These are phyloP conservation scores for Ceratobasidium sp. DNA, from an alignment of 1,284 basidiomycete genomes.

Conservation along the genomic window DNA sequence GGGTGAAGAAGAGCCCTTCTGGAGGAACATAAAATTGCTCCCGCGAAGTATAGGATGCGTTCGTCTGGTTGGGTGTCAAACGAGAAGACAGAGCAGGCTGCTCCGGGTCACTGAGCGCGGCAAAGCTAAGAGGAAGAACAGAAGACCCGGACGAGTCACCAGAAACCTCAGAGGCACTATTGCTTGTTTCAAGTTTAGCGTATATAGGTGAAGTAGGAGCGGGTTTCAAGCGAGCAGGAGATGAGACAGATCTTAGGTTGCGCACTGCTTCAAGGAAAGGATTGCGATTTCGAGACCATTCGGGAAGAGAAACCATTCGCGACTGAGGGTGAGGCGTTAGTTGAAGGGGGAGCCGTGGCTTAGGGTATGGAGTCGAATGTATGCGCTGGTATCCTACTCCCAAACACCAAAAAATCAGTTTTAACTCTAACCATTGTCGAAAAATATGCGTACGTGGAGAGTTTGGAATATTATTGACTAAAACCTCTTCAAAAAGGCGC, in stretches of 20 bases:
- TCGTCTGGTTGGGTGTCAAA: background rate
- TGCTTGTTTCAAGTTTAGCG: background rate
- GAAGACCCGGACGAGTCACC: slow-evolving; percentile 7
- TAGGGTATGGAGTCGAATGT: slow-evolving; percentile 39
- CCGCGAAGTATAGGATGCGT: background rate
- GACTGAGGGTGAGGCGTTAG: slow-evolving; percentile 37
- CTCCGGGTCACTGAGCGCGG: background rate
- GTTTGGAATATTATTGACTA: slow-evolving; percentile 1
- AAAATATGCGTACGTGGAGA: background rate
- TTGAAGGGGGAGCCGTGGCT: slow-evolving; percentile 23
- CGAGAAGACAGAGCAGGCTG: background rate
- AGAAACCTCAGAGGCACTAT: slow-evolving; percentile 12
- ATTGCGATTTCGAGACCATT: slow-evolving; percentile 33
- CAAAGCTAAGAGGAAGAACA: slow-evolving; percentile 4
- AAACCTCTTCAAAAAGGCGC: slow-evolving; percentile 7
- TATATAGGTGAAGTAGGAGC: slow-evolving; percentile 34
- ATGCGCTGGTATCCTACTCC: slow-evolving; percentile 37
- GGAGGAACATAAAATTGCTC: slow-evolving; percentile 14
- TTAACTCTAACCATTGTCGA: background rate
- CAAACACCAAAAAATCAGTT: background rate
- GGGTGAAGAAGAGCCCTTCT: slow-evolving; percentile 17
- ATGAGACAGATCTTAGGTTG: slow-evolving; percentile 37
- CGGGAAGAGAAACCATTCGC: slow-evolving; percentile 25
- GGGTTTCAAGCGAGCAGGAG: slow-evolving; percentile 22
- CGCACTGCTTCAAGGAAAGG: slow-evolving; percentile 39